phyloP scores from a whole-genome alignment of 2,329 filamentous ascomycete species.

The Trichoderma simmonsii region DNA sequence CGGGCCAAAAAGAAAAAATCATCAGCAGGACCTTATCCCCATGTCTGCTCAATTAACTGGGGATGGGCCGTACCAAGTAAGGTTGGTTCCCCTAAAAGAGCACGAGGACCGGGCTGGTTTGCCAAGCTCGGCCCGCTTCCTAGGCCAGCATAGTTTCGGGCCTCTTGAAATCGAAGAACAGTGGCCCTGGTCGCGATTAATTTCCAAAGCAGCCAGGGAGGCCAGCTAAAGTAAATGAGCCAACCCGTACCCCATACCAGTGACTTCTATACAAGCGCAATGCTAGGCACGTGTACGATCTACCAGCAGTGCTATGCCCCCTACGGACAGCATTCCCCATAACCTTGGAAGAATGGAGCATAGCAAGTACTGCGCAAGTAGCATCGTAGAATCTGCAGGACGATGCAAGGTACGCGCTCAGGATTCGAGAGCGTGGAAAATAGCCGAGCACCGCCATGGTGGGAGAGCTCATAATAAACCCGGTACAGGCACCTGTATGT shows the following conservation, averaged over 20 bases:
- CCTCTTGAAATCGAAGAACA: constrained; percentile 7
- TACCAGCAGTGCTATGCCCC: not conserved
- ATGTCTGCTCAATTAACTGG: constrained; percentile 1
- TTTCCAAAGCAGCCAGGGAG: constrained; percentile 13
- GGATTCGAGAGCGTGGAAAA: not conserved
- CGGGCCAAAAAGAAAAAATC: not conserved
- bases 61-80: not conserved
- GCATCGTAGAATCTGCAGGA: not conserved
- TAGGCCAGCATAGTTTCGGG: constrained; percentile 17
- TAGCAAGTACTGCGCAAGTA: not conserved
- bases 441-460: constrained; percentile 1
- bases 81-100: constrained; percentile 15
- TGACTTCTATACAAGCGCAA: not conserved
- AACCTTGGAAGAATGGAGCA: not conserved
- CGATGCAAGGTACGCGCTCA: constrained; percentile 7
- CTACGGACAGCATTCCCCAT: not conserved
- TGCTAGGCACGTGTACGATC: constrained; percentile 2
- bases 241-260: constrained; percentile 12
- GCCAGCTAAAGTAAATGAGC: constrained; percentile 16
- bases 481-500: not conserved
- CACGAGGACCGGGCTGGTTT: constrained; percentile 4
- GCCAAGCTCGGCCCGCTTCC: constrained; percentile 19
- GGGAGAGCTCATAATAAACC: not conserved
- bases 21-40: not conserved
- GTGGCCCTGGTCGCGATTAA: constrained; percentile 14